Base-by-base conservation (phyloP, 148 eudicot species). In the Rhododendron mucronatum region DNA sequence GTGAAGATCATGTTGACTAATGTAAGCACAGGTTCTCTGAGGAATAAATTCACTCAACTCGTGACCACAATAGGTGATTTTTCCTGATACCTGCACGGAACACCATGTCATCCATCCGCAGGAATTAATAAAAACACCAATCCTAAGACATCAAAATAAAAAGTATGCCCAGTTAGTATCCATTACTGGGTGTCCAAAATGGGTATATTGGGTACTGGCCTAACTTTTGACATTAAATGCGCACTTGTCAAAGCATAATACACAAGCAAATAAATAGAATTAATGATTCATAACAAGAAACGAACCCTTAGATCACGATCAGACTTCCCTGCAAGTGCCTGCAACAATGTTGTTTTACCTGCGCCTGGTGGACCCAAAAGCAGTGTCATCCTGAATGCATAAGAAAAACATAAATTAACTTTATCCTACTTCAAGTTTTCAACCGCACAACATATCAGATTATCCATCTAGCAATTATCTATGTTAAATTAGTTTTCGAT, bases 1-100 rank as follows among this genome's bases (percentile, higher is more conserved):
- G 80, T 91, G 93, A 86, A 91, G 91, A 85, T 91, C 93, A 78
- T 89, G 86, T 67, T 91, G 93, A 81, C 93, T 86, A 39, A 91
- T 91, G 57, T 91, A 91, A 20, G 91, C 89, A 85, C 88, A 89
- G 28, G 93, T 89, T 61, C 91, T 91, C 82, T 91, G 93, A 69
- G 91, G 91, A 44, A 91, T 67, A 37, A 91, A 91, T 50, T 91
- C 93, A 2, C 28, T 61, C 86, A 91, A 47, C 59, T 89, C 91
- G 20, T 91, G 90, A 35, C 93, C 93, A 83, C 93, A 91, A 33
- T 91, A 89, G 28, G 89, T 91, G 55, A 91, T 47, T 37, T 85
- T 80, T 51, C 91, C 93, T 50, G 76, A 67, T 35, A 59, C 85
- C 92, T 91, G 74, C 76, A 71, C 57, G 77, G 0, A 82, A 71